These are phyloP conservation scores for Simplicillium aogashimaense DNA, from an alignment of 2,329 filamentous ascomycete genomes.

Conservation along the genomic window DNA sequence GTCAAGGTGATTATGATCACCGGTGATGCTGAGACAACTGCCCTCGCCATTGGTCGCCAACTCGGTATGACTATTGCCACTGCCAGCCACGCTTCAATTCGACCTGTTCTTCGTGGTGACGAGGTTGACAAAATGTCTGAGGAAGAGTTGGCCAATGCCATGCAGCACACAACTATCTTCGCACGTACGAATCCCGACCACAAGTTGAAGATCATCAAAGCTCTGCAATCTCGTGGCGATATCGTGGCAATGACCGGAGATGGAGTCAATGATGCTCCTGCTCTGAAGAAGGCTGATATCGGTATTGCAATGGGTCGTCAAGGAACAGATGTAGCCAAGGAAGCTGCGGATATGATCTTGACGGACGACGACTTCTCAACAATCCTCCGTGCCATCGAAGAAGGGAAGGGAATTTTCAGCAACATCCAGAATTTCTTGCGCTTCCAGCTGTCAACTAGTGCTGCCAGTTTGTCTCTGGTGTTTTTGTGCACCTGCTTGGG, in stretches of 20 bases:
- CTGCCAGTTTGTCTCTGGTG: slow-evolving; percentile 83
- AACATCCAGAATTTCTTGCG: slow-evolving; percentile 99
- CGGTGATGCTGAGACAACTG: slow-evolving; percentile 89
- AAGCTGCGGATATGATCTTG: slow-evolving; percentile 86
- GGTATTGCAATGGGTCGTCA: slow-evolving; percentile 94
- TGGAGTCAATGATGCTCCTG: slow-evolving; percentile 94
- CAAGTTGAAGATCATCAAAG: slow-evolving; percentile 92
- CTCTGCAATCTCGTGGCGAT: slow-evolving; percentile 83
- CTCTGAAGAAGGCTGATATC: slow-evolving; percentile 94
- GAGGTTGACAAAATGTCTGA: slow-evolving; percentile 92
- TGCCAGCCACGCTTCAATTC: slow-evolving; percentile 48
- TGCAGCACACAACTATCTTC: slow-evolving; percentile 86
- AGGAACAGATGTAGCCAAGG: slow-evolving; percentile 95
- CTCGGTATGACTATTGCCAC: slow-evolving; percentile 79
- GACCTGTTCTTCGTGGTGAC: slow-evolving; percentile 72
- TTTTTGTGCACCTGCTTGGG: slow-evolving; percentile 87
- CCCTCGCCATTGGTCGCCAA: slow-evolving; percentile 85
- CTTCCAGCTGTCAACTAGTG: slow-evolving; percentile 95
- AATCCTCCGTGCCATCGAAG: slow-evolving; percentile 90
- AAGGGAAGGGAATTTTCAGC: slow-evolving; percentile 98
- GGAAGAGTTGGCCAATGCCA: slow-evolving; percentile 71
- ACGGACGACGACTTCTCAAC: slow-evolving; percentile 86
- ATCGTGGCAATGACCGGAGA: slow-evolving; percentile 99
- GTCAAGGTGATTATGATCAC: slow-evolving; percentile 99
- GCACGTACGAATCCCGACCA: slow-evolving; percentile 94